Conservation (phyloP, 2,329 filamentous ascomycete species). For the Apiospora hydei region DNA sequence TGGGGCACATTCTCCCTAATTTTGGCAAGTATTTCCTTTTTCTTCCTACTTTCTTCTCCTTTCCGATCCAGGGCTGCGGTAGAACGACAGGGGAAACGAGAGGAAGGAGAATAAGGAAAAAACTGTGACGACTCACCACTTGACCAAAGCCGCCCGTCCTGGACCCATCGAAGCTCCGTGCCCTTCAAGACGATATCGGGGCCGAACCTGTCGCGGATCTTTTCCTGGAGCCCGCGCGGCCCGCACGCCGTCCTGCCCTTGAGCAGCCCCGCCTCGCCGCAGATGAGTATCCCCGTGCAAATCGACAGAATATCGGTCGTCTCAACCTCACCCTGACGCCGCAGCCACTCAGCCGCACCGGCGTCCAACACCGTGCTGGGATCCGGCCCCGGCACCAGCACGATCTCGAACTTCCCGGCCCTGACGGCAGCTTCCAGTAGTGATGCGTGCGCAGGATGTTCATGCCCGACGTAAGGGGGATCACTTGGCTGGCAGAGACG, state of each 20-base stretch:
- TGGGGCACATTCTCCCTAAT: too few relatives aligned
- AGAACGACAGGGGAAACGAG: background rate
- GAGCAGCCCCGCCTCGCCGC: constrained; percentile 56
- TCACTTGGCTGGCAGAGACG: constrained; percentile 28
- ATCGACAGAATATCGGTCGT: constrained; percentile 58
- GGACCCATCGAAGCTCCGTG: constrained; percentile 56
- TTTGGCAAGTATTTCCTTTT: background rate
- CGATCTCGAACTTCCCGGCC: constrained; percentile 58
- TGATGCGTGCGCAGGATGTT: constrained; percentile 51
- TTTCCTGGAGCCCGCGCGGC: constrained; percentile 54
- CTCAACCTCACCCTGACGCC: constrained; percentile 45
- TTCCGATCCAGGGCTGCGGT: background rate
- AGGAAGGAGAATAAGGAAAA: constrained; percentile 3
- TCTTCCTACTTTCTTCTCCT: background rate
- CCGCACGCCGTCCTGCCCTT: constrained; percentile 53
- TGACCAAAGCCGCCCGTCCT: constrained; percentile 62
- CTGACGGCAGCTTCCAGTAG: constrained; percentile 54
- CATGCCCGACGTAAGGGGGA: constrained; percentile 51
- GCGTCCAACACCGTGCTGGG: constrained; percentile 43
- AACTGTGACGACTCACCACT: constrained; percentile 50
- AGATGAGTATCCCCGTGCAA: constrained; percentile 58
- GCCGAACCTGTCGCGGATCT: constrained; percentile 48
- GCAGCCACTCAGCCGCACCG: constrained; percentile 51
- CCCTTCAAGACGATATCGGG: constrained; percentile 51
- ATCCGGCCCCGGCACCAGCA: constrained; percentile 59